Evolutionary conservation across 352 stramenopile species (phyloP), one percentile per base, ranked within the genome.

Genomic region (Halophytophthora polymorphica): DNA sequence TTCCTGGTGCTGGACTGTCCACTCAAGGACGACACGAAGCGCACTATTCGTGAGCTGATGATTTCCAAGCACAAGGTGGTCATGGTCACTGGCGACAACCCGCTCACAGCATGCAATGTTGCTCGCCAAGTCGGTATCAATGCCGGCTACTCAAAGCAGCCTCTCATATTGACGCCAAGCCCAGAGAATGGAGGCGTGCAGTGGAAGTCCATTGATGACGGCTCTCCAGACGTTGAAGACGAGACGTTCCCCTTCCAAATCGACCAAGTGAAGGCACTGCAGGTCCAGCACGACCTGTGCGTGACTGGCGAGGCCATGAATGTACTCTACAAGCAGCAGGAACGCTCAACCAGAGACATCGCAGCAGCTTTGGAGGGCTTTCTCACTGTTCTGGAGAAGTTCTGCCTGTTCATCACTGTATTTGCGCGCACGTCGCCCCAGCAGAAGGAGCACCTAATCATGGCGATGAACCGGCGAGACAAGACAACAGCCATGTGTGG

Each of bases 81-180:
- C 19, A 99, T 99, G 94, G 98, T 99, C 56, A 99, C 97, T 8
- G 97, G 97, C 50, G 97, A 99, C 70, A 92, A 92, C 38, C 86
- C 96, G 22, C 81, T 99, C 22, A 99, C 97, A 29, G 97, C 97
- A n/a, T 93, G 93, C 23, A 91, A 99, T 68, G 97, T 99, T 29
- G 97, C 96, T 10, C 83, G 87, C 40, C 83, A 98, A 69, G 94
- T 99, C 5, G 86, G 87, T n/a, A 98, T 99, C 33, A 80, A 98
- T 84, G 31, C 98, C 91, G 56, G 86, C 97, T 62, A 56, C 45
- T 74, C 73, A 37, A 78, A 73, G 40, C 77, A 81, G 14, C 73
- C 81, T 29, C 57, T 96, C 11, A 69, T 96, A n/a, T 65, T 96
- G 49, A 86, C 54, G 11, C 64, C 82, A 38, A 64, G 57, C 47